Conservation (phyloP, 345 rosid species). For the Diplotaxis tenuifolia region DNA sequence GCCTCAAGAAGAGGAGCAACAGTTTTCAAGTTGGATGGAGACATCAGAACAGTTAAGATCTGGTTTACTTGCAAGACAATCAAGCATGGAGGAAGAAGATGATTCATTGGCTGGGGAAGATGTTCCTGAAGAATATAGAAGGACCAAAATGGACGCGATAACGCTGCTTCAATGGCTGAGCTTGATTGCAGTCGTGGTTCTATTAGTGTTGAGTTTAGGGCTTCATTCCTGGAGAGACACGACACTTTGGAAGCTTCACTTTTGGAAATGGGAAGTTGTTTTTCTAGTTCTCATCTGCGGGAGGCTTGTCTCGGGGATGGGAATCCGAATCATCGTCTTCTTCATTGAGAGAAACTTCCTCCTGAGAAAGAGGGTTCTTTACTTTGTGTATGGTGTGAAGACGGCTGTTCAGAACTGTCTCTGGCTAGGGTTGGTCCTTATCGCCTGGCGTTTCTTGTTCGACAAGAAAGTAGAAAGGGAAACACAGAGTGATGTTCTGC, state of each 20-base stretch:
- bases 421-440: constrained; percentile 72
- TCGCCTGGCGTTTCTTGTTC: constrained; percentile 69
- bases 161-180: constrained; percentile 72
- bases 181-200: constrained; percentile 48
- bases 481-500: constrained; percentile 37
- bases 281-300: constrained; percentile 79
- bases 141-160: constrained; percentile 34
- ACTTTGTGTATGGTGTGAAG: constrained; percentile 81
- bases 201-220: constrained; percentile 43
- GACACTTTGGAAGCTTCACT: constrained; percentile 46
- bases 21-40: constrained; percentile 38
- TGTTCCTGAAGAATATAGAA: constrained; percentile 63
- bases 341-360: constrained; percentile 77
- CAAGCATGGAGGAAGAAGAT: constrained; percentile 61
- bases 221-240: constrained; percentile 36
- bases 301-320: constrained; percentile 78
- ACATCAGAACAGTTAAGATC: constrained; percentile 59
- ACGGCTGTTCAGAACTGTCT: constrained; percentile 78
- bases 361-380: constrained; percentile 66
- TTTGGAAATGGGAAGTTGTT: constrained; percentile 92
- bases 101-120: constrained; percentile 65
- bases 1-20: constrained; percentile 42
- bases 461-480: constrained; percentile 51
- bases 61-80: constrained; percentile 40
- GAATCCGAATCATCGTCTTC: constrained; percentile 64